Evolutionary conservation across 164 flowering plant genomes (phyloP).

Genomic region (Hamamelis virginiana): DNA sequence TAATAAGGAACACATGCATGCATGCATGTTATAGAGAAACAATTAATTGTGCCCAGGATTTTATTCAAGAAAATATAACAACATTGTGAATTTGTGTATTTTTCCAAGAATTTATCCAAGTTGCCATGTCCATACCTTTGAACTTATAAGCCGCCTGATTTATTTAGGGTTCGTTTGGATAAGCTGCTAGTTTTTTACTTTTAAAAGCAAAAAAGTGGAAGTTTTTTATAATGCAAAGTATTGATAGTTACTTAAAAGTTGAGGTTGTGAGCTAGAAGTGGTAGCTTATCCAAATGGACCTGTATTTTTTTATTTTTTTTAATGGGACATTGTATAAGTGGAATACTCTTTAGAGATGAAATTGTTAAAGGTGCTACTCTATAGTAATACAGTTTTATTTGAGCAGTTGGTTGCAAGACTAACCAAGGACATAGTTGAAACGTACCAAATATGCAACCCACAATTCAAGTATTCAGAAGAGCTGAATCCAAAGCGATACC

Average conservation of each 20-base stretch:
- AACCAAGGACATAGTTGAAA: constrained; percentile 87
- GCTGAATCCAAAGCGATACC: constrained; percentile 73
- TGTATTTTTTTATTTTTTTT: no score
- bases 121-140: background rate
- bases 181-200: no score
- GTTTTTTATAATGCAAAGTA: no score
- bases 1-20: background rate
- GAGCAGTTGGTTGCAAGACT: constrained; percentile 79
- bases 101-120: background rate
- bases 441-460: constrained; percentile 83
- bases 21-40: background rate
- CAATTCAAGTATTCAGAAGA: constrained; percentile 78
- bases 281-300: no score
- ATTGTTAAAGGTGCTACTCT: constrained; percentile 2
- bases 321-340: background rate
- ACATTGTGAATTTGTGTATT: background rate
- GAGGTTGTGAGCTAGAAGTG: no score
- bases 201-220: no score
- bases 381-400: constrained; percentile 19
- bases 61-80: background rate
- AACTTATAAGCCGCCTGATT: no score
- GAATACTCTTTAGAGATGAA: background rate
- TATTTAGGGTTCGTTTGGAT: no score
- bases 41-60: background rate
- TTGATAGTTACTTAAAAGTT: no score